A percentile compares a stretch with the other conserved stretches of the same genome.
Evolutionary conservation across 2,329 filamentous ascomycete genomes (phyloP).

Genomic region (Scedosporium minutisporum): DNA sequence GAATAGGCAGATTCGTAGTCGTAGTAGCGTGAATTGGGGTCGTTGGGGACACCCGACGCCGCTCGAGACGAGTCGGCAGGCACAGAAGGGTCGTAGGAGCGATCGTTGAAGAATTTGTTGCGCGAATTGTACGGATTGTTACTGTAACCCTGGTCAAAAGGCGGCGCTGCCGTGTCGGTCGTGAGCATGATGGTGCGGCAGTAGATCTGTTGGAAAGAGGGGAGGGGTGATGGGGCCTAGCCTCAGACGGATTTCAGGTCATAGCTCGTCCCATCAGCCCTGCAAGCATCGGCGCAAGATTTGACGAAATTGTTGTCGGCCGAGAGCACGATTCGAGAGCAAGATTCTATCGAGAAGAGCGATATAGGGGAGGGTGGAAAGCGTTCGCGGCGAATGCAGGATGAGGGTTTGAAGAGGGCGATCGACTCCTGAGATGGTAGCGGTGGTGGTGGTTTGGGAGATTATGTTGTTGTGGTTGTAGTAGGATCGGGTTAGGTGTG

Average conservation of each 20-base stretch:
- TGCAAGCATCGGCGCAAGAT: background rate
- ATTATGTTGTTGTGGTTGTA: background rate
- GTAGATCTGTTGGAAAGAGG: slow-evolving; percentile 3
- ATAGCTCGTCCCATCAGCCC: background rate
- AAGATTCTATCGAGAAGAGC: background rate
- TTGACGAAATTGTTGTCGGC: background rate
- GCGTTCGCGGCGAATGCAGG: background rate
- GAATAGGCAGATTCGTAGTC: slow-evolving; percentile 15
- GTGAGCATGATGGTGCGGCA: slow-evolving; percentile 33
- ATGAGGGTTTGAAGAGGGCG: background rate
- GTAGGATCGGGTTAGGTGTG: background rate
- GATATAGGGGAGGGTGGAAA: background rate
- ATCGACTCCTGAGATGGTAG: background rate
- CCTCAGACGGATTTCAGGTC: background rate
- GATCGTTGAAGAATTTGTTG: slow-evolving; percentile 17
- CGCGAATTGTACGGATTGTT: slow-evolving; percentile 25
- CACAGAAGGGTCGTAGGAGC: slow-evolving; percentile 12
- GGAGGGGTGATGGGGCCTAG: background rate
- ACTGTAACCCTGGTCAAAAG: slow-evolving; percentile 34
- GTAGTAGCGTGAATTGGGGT: slow-evolving; percentile 12
- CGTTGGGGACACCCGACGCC: slow-evolving; percentile 9
- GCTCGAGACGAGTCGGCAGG: slow-evolving; percentile 8
- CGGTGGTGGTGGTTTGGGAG: background rate
- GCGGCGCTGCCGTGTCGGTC: slow-evolving; percentile 37
- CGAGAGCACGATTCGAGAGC: background rate